These are phyloP conservation scores for Trichaptum fuscoviolaceum DNA, from an alignment of 768 basidiomycete species.

Conservation along the genomic window DNA sequence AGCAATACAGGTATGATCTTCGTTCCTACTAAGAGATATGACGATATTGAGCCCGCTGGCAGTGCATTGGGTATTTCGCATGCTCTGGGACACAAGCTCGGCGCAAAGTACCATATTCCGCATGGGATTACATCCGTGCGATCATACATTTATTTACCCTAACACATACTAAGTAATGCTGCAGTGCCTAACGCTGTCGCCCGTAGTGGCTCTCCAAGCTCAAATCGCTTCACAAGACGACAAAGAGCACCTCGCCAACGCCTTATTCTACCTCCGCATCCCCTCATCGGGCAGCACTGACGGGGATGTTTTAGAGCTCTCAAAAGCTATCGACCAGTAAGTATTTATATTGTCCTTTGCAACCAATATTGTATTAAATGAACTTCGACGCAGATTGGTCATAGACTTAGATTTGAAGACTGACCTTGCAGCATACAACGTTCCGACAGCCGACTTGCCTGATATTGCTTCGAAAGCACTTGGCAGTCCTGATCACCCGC, in stretches of 20 bases:
- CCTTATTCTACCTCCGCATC: slow-evolving; percentile 53
- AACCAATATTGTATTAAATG: not conserved
- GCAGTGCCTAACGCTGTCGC: slow-evolving; percentile 68
- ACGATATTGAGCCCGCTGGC: not conserved
- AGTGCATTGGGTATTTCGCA: slow-evolving; percentile 75
- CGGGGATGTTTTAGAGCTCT: slow-evolving; percentile 53
- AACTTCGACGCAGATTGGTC: slow-evolving; percentile 55
- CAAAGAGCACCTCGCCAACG: slow-evolving; percentile 52
- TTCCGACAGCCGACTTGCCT: slow-evolving; percentile 50
- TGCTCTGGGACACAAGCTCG: slow-evolving; percentile 66
- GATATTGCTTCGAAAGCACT: slow-evolving; percentile 48
- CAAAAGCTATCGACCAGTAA: slow-evolving; percentile 50
- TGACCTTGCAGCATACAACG: slow-evolving; percentile 55
- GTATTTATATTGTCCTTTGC: slow-evolving; percentile 19
- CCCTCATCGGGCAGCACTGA: slow-evolving; percentile 60
- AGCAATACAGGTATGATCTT: slow-evolving; percentile 44
- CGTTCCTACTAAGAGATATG: not conserved
- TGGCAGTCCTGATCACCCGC: slow-evolving; percentile 36
- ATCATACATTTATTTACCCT: not conserved
- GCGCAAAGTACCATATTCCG: slow-evolving; percentile 68
- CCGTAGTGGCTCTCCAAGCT: slow-evolving; percentile 56
- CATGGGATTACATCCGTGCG: slow-evolving; percentile 82
- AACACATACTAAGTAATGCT: not conserved
- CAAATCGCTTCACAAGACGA: slow-evolving; percentile 53
- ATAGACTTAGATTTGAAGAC: slow-evolving; percentile 51